phyloP scores from a whole-genome alignment of 1,139 yeast species.

The Candida neerlandica region DNA sequence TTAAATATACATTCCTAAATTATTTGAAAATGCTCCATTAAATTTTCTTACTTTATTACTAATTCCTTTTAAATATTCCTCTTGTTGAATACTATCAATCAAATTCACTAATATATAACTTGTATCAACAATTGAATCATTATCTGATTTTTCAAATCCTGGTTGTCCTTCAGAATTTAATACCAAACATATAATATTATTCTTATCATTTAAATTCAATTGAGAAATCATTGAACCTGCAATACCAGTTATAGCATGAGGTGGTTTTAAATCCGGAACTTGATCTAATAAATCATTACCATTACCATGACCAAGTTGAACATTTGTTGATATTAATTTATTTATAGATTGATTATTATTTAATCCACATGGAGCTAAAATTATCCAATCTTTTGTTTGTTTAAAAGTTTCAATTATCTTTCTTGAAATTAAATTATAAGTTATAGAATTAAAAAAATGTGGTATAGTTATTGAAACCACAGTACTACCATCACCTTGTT shows the following conservation, averaged over 20 bases:
- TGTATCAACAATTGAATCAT: slow-evolving; percentile 40
- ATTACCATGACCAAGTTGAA: slow-evolving; percentile 12
- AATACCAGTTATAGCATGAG: slow-evolving; percentile 57
- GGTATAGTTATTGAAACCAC: slow-evolving; percentile 31
- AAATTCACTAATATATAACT: slow-evolving; percentile 25
- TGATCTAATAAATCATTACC: slow-evolving; percentile 14
- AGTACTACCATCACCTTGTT: slow-evolving; percentile 4
- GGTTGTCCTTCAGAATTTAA: slow-evolving; percentile 59
- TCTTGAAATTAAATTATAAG: slow-evolving; percentile 33
- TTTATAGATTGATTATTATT: slow-evolving; percentile 34
- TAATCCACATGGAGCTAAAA: slow-evolving; percentile 38
- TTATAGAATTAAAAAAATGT: slow-evolving; percentile 32
- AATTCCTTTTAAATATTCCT: slow-evolving; percentile 26
- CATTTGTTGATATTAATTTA: slow-evolving; percentile 26
- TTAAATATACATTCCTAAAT: slow-evolving; percentile 44
- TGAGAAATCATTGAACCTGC: slow-evolving; percentile 45
- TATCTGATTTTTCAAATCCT: slow-evolving; percentile 52
- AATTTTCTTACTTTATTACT: slow-evolving; percentile 37
- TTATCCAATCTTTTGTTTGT: slow-evolving; percentile 27
- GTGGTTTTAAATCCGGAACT: slow-evolving; percentile 50
- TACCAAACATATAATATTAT: slow-evolving; percentile 28
- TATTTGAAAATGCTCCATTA: slow-evolving; percentile 34
- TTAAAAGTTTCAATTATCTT: slow-evolving; percentile 19
- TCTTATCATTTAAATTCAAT: slow-evolving; percentile 18
- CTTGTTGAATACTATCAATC: slow-evolving; percentile 16